phyloP scores from a whole-genome alignment of 2,329 filamentous ascomycete genomes.

The Cladophialophora exuberans region DNA sequence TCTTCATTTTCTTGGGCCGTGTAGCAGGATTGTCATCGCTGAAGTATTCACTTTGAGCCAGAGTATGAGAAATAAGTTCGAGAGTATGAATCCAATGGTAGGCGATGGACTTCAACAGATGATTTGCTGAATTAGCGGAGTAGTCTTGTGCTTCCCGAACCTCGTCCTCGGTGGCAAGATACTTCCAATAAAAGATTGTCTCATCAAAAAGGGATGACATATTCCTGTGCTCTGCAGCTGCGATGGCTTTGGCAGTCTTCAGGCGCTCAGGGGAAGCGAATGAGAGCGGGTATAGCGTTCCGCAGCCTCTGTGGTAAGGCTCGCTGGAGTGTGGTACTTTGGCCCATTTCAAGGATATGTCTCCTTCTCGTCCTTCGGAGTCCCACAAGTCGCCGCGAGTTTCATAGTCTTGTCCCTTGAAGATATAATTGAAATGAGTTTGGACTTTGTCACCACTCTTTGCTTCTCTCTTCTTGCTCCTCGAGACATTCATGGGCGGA shows the following conservation, averaged over 20 bases:
- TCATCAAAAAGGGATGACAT: slow-evolving; percentile 1
- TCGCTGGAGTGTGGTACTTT: slow-evolving; percentile 2
- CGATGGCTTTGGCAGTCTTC: neutral
- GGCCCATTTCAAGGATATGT: neutral
- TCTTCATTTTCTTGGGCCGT: neutral
- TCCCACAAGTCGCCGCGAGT: neutral
- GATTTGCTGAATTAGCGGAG: neutral
- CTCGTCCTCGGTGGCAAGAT: neutral
- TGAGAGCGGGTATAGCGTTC: neutral
- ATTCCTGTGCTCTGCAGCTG: neutral
- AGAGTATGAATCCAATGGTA: slow-evolving; percentile 4
- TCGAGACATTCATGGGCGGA: neutral
- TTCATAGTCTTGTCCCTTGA: neutral
- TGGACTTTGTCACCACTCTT: neutral
- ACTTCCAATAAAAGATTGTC: slow-evolving; percentile 5
- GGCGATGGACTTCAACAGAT: slow-evolving; percentile 2
- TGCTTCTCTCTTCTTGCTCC: neutral
- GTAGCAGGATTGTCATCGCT: slow-evolving; percentile 8
- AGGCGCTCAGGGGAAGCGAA: neutral
- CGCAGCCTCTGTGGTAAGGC: slow-evolving; percentile 5
- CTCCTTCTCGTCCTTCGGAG: neutral
- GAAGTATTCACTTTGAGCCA: slow-evolving; percentile 8
- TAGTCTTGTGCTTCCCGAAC: neutral
- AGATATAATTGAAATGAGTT: neutral
- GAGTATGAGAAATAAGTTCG: neutral